Conservation (phyloP, 805 yeast species). For the Candida chilensis region DNA sequence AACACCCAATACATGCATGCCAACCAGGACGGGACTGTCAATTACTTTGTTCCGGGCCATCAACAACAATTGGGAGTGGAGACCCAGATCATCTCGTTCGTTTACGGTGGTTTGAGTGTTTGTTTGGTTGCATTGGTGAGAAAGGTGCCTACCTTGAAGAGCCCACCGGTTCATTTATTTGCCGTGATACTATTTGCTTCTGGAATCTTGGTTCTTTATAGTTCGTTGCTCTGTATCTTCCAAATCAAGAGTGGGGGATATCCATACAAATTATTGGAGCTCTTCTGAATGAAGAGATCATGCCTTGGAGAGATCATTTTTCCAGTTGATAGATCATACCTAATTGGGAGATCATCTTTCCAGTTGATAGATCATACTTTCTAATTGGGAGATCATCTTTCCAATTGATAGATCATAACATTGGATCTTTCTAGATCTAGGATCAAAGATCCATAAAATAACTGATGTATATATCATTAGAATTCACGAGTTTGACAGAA, state of each 20-base stretch:
- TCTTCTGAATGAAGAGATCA: neutral
- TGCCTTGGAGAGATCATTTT: conserved; percentile 1
- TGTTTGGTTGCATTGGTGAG: conserved; percentile 48
- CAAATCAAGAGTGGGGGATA: conserved; percentile 64
- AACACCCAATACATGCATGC: conserved; percentile 52
- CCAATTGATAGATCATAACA: neutral
- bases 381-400: neutral
- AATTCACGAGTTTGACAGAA: conserved; percentile 3
- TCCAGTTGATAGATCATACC: neutral
- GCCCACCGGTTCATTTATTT: conserved; percentile 35
- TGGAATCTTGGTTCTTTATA: conserved; percentile 46
- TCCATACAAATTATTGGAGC: conserved; percentile 52
- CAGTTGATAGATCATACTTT: neutral
- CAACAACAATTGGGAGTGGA: conserved; percentile 79
- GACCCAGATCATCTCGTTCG: conserved; percentile 73
- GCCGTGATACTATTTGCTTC: conserved; percentile 35
- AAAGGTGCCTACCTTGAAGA: conserved; percentile 39
- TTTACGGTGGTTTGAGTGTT: conserved; percentile 64
- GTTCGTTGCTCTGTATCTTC: conserved; percentile 59
- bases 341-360: conserved; percentile 1
- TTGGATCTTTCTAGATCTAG: conserved; percentile 3
- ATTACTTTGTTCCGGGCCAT: conserved; percentile 46
- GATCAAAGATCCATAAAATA: conserved; percentile 1
- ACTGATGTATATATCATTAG: neutral
- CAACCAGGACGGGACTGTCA: conserved; percentile 21